Evolutionary conservation across 768 basidiomycete species (phyloP).

Genomic region (Phaffia australis): DNA sequence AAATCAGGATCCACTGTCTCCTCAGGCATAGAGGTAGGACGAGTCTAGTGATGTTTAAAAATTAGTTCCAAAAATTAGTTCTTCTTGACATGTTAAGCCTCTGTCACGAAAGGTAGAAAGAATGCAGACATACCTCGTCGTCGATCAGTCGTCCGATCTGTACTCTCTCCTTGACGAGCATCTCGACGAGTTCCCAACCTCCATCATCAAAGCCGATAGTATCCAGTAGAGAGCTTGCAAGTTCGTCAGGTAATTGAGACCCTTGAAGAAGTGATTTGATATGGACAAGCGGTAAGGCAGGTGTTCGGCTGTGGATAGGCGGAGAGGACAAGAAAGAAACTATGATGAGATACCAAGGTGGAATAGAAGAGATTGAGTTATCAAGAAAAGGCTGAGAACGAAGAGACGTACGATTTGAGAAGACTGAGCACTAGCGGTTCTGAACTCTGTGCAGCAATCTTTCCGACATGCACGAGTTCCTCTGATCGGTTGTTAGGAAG

Average conservation of each 20-base stretch:
- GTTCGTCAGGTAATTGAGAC: slow-evolving; percentile 44
- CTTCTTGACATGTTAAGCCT: background rate
- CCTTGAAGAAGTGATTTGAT: slow-evolving; percentile 18
- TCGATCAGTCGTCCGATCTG: slow-evolving; percentile 39
- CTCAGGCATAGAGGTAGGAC: background rate
- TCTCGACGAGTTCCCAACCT: slow-evolving; percentile 63
- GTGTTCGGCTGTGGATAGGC: background rate
- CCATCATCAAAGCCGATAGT: slow-evolving; percentile 62
- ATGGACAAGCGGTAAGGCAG: slow-evolving; percentile 11
- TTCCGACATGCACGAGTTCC: too few species aligned
- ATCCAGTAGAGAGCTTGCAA: slow-evolving; percentile 68
- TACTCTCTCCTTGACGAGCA: slow-evolving; percentile 53
- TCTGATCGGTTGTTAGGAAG: too few species aligned
- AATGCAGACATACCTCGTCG: slow-evolving; percentile 17
- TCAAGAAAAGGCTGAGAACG: background rate
- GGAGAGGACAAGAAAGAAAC: background rate
- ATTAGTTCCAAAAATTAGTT: background rate
- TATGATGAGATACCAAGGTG: background rate
- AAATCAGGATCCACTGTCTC: too few species aligned
- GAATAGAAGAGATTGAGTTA: background rate
- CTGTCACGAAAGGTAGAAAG: background rate
- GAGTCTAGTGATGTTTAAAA: background rate
- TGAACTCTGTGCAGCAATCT: too few species aligned
- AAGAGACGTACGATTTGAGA: background rate
- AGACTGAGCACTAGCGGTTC: too few species aligned